Evolutionary conservation across 805 yeast species (phyloP).

Genomic region (Priceomyces fermenticarens): DNA sequence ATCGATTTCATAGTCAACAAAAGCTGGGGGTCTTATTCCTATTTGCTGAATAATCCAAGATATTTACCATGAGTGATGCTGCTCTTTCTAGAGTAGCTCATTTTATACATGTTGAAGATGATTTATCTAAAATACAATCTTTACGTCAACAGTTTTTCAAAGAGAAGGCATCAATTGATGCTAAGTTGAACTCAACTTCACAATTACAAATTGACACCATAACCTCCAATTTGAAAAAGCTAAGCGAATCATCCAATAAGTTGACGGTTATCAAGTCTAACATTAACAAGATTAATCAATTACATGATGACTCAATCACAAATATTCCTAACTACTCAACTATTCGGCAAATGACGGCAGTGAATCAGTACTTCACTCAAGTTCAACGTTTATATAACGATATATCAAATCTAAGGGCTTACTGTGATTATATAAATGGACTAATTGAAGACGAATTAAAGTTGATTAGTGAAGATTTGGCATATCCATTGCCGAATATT

Average conservation of each 20-base stretch:
- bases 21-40: background rate
- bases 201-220: constrained; percentile 60
- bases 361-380: constrained; percentile 69
- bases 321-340: constrained; percentile 66
- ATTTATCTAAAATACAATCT: constrained; percentile 50
- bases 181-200: constrained; percentile 70
- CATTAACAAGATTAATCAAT: constrained; percentile 43
- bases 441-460: constrained; percentile 47
- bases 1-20: background rate
- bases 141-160: constrained; percentile 55
- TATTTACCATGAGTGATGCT: constrained; percentile 34
- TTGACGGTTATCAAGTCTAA: constrained; percentile 35
- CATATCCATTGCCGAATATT: constrained; percentile 51
- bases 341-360: constrained; percentile 61
- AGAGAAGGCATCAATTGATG: constrained; percentile 73
- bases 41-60: background rate
- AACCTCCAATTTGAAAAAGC: constrained; percentile 46
- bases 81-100: constrained; percentile 39
- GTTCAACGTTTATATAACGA: constrained; percentile 64
- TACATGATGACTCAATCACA: constrained; percentile 55
- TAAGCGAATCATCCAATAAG: constrained; percentile 43
- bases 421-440: constrained; percentile 47
- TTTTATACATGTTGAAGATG: constrained; percentile 45
- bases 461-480: constrained; percentile 30
- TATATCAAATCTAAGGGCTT: constrained; percentile 53